Evolutionary conservation across 805 yeast species (phyloP), one percentile per base, ranked within the genome.

Genomic region (Cyberlindnera petersonii): DNA sequence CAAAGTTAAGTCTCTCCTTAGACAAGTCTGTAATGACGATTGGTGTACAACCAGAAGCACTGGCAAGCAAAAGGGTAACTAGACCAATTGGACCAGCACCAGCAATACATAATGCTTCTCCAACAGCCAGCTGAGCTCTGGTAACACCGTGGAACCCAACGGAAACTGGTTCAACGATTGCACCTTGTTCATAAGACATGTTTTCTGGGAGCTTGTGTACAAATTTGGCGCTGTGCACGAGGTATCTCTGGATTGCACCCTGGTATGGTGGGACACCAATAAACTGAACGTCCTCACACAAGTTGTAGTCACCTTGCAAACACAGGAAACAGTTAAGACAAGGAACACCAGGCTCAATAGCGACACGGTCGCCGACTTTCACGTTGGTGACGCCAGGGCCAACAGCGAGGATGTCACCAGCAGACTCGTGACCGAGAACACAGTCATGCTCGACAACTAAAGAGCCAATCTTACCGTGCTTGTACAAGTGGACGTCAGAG

Each of bases 401-500:
- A 20, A 74, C 65, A 28, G 66, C 72, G 15, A 71, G 47, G 20
- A 77, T 68, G 31, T 65, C 67, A 31, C 75, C 75, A 24, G 67
- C 53, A 20, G 66, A 53, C 55, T 71, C 76, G 42, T 70, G 75
- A n/a, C 75, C 75, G 34, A 67, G 49, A 20, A 63, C 59, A 47
- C 66, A 56, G 43, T 63, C 58, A 13, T 61, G 64, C 5, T 54
- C 37, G 21, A 69, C 56, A 9, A 51, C 53, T 42, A 66, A 56
- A 36, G 73, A 72, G 21, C 79, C 85, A 43, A 80, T 79, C 41
- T 67, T 71, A 32, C 87, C 88, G 44, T 75, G 77, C 39, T 75
- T 69, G 64, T 75, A 77, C 62, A 78, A 79, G 56, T 82, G 87
- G 44, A 80, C 68, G 58, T 82, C 89, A 17, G 84, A 74, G 14